A percentile compares a stretch with the other conserved stretches of the same genome.
Conservation (phyloP, 176 grass and related monocot species). For the Secale cereale region DNA sequence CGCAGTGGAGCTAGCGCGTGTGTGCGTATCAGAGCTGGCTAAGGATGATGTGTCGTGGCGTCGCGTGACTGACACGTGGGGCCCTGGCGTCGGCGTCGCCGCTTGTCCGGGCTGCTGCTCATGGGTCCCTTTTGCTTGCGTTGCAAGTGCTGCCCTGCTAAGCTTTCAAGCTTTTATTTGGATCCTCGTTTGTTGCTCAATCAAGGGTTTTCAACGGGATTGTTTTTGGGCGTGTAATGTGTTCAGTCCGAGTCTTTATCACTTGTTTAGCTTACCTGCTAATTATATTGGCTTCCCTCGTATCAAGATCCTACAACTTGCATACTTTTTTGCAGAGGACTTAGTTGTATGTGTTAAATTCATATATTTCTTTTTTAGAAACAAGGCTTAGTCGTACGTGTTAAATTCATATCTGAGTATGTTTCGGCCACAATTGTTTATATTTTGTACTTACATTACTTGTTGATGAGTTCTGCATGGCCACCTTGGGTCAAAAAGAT, state of each 20-base stretch:
- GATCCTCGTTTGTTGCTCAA: not conserved
- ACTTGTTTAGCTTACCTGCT: not conserved
- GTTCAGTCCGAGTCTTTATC: not conserved
- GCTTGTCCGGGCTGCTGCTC: constrained; percentile 23
- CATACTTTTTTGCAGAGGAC: too few species aligned
- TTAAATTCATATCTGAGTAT: too few species aligned
- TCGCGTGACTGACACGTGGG: not conserved
- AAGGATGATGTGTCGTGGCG: constrained; percentile 3
- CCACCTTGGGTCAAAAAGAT: too few species aligned
- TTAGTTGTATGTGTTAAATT: too few species aligned
- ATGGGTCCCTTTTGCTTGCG: constrained; percentile 53
- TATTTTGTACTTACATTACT: too few species aligned
- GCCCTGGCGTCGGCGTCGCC: not conserved
- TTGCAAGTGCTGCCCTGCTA: constrained; percentile 32
- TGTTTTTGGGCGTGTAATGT: not conserved
- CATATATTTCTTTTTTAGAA: too few species aligned
- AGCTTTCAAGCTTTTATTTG: constrained; percentile 20
- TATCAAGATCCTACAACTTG: not conserved
- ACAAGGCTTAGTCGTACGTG: too few species aligned
- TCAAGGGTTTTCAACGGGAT: not conserved
- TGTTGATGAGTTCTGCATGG: too few species aligned
- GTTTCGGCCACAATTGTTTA: too few species aligned
- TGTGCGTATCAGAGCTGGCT: not conserved
- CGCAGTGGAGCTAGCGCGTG: not conserved
- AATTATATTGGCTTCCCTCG: not conserved